Evolutionary conservation across 2,329 filamentous ascomycete species (phyloP), one percentile per base, ranked within the genome.

Genomic region (Coniochaeta pulveracea): DNA sequence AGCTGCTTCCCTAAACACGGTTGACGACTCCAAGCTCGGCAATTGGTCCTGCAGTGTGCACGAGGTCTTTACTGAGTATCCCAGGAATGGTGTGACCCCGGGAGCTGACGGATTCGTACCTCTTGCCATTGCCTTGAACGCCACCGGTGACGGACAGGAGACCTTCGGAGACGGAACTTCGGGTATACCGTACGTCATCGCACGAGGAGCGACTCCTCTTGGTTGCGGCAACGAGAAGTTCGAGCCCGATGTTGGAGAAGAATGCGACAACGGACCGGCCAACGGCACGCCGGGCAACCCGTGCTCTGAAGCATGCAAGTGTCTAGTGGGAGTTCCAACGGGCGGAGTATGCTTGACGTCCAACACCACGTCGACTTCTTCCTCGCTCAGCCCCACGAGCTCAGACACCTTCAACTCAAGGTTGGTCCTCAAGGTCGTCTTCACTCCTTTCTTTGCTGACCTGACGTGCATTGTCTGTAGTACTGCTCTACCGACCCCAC

Each of bases 41-140:
- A 49, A 57, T 42, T 62, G 59, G 59, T 51, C 51, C 23, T 62
- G 58, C 38, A 58, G 53, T 32, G 58, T 60, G 7, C 58, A 62
- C 35, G 57, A 60, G 34, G 52, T 57, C 4, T 59, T 63, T 40
- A 48, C 56, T 3, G 43, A 40, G 23, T 62, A 54, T 32, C 59
- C 58, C 3, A 49, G 48, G 2, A 47, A 43, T 1, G 56, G 55
- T 2, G 16, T 31, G 28, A 12, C 19, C 8, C 28, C 28, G 19
- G 28, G 28, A 2, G 30, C 48, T 11, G 45, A 46, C 26, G 52
- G 50, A 1, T 63, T 63, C 41, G 49, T 52, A 31, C 51, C 59
- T 4, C 46, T 62, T 18, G 59, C 57, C 25, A 57, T 62, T 25
- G 55, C 59, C 4, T 40, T 54, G 22, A 53, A 55, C 34, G 49